These are phyloP conservation scores for Murraya koenigii DNA, from an alignment of 345 rosid genomes.

Conservation along the genomic window DNA sequence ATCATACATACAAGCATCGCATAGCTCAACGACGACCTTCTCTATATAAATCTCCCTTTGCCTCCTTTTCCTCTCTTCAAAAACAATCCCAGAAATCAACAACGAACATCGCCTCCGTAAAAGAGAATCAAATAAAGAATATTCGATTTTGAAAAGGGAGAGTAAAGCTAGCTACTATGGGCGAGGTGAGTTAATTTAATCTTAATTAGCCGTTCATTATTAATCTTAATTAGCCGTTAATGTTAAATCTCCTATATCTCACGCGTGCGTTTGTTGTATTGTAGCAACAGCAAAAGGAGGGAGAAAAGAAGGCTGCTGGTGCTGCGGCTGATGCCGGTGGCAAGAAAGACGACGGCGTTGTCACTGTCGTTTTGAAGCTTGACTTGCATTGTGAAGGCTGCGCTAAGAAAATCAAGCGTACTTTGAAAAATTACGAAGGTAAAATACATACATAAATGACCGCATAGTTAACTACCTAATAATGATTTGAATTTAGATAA, in stretches of 20 bases:
- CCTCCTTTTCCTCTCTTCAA: slow-evolving; percentile 29
- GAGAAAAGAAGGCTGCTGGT: slow-evolving; percentile 38
- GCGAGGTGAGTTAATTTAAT: slow-evolving; percentile 44
- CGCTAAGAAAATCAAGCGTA: slow-evolving; percentile 58
- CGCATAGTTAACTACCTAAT: neutral
- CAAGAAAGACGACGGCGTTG: slow-evolving; percentile 41
- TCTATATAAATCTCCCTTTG: slow-evolving; percentile 32
- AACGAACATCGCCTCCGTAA: neutral
- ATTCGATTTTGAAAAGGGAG: neutral
- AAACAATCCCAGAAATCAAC: neutral
- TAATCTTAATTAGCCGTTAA: neutral
- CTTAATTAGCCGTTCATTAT: neutral
- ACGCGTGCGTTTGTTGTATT: neutral
- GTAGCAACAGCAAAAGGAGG: slow-evolving; percentile 35
- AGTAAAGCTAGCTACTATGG: slow-evolving; percentile 22
- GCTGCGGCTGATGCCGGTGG: slow-evolving; percentile 39
- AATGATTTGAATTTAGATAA: neutral
- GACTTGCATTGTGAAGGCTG: slow-evolving; percentile 95
- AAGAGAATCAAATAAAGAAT: neutral
- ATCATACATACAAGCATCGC: neutral
- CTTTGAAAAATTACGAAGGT: slow-evolving; percentile 51
- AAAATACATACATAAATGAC: neutral
- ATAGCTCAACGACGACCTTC: neutral
- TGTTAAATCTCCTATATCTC: neutral
- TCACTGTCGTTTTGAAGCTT: slow-evolving; percentile 55